Base-by-base conservation (phyloP, 1,284 basidiomycete species). In the Rugosomyces carneus region DNA sequence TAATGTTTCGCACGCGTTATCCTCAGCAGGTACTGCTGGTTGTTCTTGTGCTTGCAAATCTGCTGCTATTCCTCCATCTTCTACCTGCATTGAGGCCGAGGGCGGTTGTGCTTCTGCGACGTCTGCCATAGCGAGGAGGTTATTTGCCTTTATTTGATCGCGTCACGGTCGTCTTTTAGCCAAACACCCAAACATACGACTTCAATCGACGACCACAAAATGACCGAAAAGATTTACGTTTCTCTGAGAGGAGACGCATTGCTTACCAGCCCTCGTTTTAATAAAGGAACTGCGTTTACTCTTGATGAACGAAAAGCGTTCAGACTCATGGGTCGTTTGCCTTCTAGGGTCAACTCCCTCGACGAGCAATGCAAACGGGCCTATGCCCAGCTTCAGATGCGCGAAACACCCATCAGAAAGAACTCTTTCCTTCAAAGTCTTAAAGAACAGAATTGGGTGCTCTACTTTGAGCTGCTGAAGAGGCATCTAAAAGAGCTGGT, bases 281-380 rank as follows among this genome's bases (percentile, higher is more conserved):
- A 84, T 69, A 84, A 84, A 61, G 80, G 87, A 18, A 86, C 80
- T 1, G 89, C 78, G 11, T 93, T 92, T 62, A 78, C 80, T 0
- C 47, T 64, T 7, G 60, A 72, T 18, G 88, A 91, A 62, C 75
- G 89, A 42, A 73, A 78, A 48, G 70, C 68, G 1, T 84, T 92
- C 49, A 84, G 84, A 3, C 71, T 93, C 2, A 76, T 75, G n/a
- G 89, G 87, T 1, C 79, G 88, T 31, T 69, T 94, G 2, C 29
- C 29, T 8, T 31, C 76, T 53, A 75, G 79, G 47, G 74, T 89
- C 37, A 86, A 89, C 61, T 76, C 76, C 15, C 72, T 92, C 27
- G 84, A 91, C 47, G 79, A 88, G 52, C 89, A 92, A 60, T 80
- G 81, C 58, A 62, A 71, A 36, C 69, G 87, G 37, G 88, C 87